phyloP scores from a whole-genome alignment of 257 asterid species.

The Catharanthus roseus region DNA sequence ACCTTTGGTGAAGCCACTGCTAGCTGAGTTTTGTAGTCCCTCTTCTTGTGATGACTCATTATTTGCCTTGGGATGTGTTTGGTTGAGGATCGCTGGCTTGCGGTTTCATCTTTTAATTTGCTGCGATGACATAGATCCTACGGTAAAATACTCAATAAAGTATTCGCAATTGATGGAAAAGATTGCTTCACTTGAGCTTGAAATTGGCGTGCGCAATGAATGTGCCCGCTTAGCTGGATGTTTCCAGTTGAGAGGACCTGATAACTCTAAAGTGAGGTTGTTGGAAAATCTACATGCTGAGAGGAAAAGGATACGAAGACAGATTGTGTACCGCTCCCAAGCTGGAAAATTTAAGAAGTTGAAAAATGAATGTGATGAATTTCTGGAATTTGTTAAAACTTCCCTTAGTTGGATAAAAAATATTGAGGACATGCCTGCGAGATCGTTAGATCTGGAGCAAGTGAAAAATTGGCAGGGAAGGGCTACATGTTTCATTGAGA shows the following conservation, averaged over 20 bases:
- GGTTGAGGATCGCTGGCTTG: constrained; percentile 60
- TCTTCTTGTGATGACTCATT: constrained; percentile 35
- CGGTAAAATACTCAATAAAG: constrained; percentile 62
- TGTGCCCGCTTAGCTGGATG: constrained; percentile 70
- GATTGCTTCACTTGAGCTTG: constrained; percentile 68
- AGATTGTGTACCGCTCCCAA: constrained; percentile 63
- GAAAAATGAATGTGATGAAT: constrained; percentile 48
- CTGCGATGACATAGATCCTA: constrained; percentile 70
- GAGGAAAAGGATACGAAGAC: constrained; percentile 43
- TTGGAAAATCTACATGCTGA: constrained; percentile 59
- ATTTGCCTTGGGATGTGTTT: constrained; percentile 46
- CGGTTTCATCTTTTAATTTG: constrained; percentile 73
- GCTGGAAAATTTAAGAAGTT: constrained; percentile 57
- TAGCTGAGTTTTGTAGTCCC: constrained; percentile 44
- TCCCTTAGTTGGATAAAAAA: constrained; percentile 37
- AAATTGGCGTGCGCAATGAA: constrained; percentile 60
- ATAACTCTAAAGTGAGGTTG: constrained; percentile 30
- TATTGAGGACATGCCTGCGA: constrained; percentile 26
- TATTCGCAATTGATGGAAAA: constrained; percentile 54
- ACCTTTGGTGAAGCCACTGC: constrained; percentile 55
- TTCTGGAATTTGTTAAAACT: constrained; percentile 39
- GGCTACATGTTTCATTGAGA: constrained; percentile 53
- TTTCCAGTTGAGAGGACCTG: constrained; percentile 43
- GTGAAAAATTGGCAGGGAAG: constrained; percentile 79
- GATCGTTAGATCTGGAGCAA: constrained; percentile 30